A percentile compares a stretch with the other conserved stretches of the same genome.
Evolutionary conservation across 1,284 basidiomycete genomes (phyloP).

Genomic region (Ganoderma sp.): DNA sequence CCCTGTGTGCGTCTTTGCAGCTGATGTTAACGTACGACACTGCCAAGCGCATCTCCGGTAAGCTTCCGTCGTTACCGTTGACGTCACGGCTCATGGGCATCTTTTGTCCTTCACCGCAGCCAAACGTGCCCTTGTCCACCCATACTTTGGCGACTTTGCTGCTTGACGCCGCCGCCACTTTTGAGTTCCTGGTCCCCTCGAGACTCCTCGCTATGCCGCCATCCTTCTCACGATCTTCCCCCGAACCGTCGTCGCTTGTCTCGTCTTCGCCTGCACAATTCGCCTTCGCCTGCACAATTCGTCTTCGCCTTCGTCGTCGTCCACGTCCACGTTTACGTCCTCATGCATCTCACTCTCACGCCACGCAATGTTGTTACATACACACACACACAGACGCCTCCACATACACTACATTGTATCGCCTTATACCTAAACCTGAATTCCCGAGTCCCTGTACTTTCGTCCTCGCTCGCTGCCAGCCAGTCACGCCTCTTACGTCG

Average conservation of each 20-base stretch:
- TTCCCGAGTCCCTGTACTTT: background rate
- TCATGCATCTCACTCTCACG: slow-evolving; percentile 23
- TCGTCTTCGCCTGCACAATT: background rate
- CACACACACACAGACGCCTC: slow-evolving; percentile 12
- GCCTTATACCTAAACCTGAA: slow-evolving; percentile 6
- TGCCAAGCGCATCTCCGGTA: slow-evolving; percentile 91
- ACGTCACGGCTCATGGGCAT: background rate
- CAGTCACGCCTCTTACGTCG: background rate
- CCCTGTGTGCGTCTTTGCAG: slow-evolving; percentile 42
- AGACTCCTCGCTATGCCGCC: slow-evolving; percentile 18
- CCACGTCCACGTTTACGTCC: slow-evolving; percentile 18
- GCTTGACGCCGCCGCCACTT: background rate
- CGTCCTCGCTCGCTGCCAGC: slow-evolving; percentile 1
- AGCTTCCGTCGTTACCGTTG: slow-evolving; percentile 32
- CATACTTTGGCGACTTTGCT: slow-evolving; percentile 73
- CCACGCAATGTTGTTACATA: slow-evolving; percentile 26
- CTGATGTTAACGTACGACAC: slow-evolving; percentile 92
- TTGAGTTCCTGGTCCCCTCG: slow-evolving; percentile 4
- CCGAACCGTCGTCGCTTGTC: background rate
- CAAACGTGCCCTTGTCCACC: slow-evolving; percentile 84
- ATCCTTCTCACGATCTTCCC: background rate
- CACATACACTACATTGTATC: slow-evolving; percentile 29
- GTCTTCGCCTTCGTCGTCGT: background rate
- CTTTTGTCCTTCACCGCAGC: slow-evolving; percentile 49
- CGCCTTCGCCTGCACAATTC: slow-evolving; percentile 7